Base-by-base conservation (phyloP, 2,329 filamentous ascomycete genomes). In the Chaetomium sp. region DNA sequence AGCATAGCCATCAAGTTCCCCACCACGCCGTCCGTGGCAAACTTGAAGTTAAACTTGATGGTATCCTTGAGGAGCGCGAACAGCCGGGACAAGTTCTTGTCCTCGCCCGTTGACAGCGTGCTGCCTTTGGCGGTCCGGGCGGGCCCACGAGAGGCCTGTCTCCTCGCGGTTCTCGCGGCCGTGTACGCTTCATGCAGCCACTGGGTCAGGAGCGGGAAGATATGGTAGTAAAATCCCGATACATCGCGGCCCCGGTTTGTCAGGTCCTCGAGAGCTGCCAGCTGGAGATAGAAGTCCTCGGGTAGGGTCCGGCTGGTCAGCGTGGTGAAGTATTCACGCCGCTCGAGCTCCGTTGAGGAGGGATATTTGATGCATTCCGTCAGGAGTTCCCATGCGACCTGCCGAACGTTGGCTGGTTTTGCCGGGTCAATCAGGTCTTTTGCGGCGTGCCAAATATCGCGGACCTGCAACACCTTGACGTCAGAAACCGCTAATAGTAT, bases 31-130 rank as follows among this genome's bases (percentile, higher is more conserved):
- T 72, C 71, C 33, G 67, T 68, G 16, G 71, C 71, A 42, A 70
- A 71, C 49, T 72, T 72, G 70, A 70, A 72, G 64, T 89, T 91
- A 79, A 91, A 93, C 73, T 91, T 92, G 78, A 91, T 86, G 61
- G 91, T 81, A 67, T 90, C 86, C 64, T 84, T 82, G 61, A 90
- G 81, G 69, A 88, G 90, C 13, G 79, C 76, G 72, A 92, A 92
- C 2, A 92, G 76, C 56, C 85, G 82, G 2, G 83, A 78, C 60
- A 93, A 79, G 70, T 86, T 87, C 68, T 83, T 82, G 66, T 90
- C 87, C 71, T 88, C 86, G 31, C 78, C 81, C 3, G 78, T 77
- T 5, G 73, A 74, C 25, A 77, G 74, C 8, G 75, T 72, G 72
- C 81, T 78, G 42, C 74, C 75, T 72, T 83, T 77, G 68, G 76